Percentiles rank a stretch among this genome's conserved stretches.
Evolutionary conservation across 2,329 filamentous ascomycete genomes (phyloP).

Genomic region (Trichoderma guizhouense): DNA sequence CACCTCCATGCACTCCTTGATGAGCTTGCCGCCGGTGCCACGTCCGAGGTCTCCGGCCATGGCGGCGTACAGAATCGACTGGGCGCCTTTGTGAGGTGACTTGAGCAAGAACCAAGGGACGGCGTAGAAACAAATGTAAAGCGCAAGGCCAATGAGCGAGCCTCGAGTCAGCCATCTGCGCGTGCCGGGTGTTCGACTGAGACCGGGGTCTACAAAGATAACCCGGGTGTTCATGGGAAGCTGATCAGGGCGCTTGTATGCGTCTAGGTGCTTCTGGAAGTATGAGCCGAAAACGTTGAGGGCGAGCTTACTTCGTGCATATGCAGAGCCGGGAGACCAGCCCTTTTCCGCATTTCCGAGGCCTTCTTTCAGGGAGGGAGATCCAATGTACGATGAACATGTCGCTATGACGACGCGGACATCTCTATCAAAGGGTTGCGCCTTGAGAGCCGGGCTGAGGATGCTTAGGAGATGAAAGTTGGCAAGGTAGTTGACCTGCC

Average conservation of each 20-base stretch:
- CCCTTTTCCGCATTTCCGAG: conserved; percentile 39
- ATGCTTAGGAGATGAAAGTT: conserved; percentile 95
- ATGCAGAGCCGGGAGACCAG: conserved; percentile 57
- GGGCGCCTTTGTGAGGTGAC: conserved; percentile 75
- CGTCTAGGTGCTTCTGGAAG: conserved; percentile 87
- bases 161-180: conserved; percentile 83
- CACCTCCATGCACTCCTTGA: conserved; percentile 86
- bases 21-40: conserved; percentile 62
- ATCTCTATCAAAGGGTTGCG: conserved; percentile 90
- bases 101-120: conserved; percentile 88
- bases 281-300: conserved; percentile 85
- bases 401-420: conserved; percentile 83
- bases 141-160: conserved; percentile 70
- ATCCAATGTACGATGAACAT: conserved; percentile 83
- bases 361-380: conserved; percentile 60
- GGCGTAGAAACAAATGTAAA: conserved; percentile 76
- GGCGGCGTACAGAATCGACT: conserved; percentile 78
- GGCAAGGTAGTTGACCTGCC: conserved; percentile 92
- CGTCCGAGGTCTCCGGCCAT: conserved; percentile 74
- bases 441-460: conserved; percentile 81
- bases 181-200: conserved; percentile 80
- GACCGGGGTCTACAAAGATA: conserved; percentile 82
- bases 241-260: conserved; percentile 79
- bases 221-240: conserved; percentile 79
- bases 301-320: conserved; percentile 69